Percentiles rank a stretch among this genome's conserved stretches.
phyloP scores from a whole-genome alignment of 2,329 filamentous ascomycete genomes.

The Macrophomina phaseolina region DNA sequence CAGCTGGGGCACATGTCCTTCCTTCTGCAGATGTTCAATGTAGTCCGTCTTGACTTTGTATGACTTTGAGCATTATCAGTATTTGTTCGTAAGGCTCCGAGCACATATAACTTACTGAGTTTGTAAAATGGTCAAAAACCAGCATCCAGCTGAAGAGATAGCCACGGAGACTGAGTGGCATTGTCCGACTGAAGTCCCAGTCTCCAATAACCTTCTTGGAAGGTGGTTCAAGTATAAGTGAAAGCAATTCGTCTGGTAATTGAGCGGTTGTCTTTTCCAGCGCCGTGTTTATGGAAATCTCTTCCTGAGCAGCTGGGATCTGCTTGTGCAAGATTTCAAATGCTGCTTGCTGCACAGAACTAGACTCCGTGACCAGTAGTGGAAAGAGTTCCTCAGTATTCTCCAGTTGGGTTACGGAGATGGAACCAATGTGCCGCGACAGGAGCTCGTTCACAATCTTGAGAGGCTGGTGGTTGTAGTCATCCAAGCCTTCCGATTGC shows the following conservation, averaged over 20 bases:
- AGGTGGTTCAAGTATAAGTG: constrained; percentile 79
- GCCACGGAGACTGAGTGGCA: constrained; percentile 73
- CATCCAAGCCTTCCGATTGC: constrained; percentile 55
- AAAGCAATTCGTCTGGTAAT: constrained; percentile 83
- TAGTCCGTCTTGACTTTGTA: constrained; percentile 85
- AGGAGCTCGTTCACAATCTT: constrained; percentile 78
- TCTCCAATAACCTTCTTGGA: constrained; percentile 71
- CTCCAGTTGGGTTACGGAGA: constrained; percentile 66
- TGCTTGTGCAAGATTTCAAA: constrained; percentile 80
- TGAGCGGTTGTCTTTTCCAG: constrained; percentile 74
- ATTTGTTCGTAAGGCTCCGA: background rate
- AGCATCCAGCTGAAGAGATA: constrained; percentile 91
- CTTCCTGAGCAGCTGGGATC: constrained; percentile 79
- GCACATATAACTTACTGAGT: constrained; percentile 57
- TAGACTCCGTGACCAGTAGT: constrained; percentile 76
- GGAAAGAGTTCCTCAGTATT: constrained; percentile 74
- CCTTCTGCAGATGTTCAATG: constrained; percentile 76
- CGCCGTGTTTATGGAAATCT: constrained; percentile 78
- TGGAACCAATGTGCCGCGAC: constrained; percentile 68
- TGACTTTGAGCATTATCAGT: constrained; percentile 55
- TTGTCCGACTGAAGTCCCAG: constrained; percentile 66
- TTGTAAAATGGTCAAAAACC: constrained; percentile 82
- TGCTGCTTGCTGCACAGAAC: constrained; percentile 77
- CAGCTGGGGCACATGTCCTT: constrained; percentile 70
- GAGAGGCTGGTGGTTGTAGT: constrained; percentile 67